Evolutionary conservation across 495 filamentous ascomycete species (phyloP), one percentile per base, ranked within the genome.

Genomic region (Penicillium bialowiezense): DNA sequence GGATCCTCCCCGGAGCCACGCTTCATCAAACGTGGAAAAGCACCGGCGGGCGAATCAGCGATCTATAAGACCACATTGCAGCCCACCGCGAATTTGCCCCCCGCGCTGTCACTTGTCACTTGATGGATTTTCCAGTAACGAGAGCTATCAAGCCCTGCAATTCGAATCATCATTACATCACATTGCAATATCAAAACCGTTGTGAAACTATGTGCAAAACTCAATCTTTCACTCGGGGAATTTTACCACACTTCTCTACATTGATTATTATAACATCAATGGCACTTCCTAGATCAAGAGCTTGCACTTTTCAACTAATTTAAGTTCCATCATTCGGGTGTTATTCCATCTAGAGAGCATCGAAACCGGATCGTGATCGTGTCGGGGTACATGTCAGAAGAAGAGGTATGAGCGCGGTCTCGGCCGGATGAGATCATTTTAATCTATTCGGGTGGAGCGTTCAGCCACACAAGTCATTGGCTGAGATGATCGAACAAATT

Each of bases 391-490:
- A 44, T 47, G 37, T 51, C 47, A 34, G 20, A 44, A 24, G 3
- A 14, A 21, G 54, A 51, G 37, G 35, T 20, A 26, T 15, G 51
- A 47, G 47, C 39, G 38, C 15, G 41, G 47, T 44, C 32, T 58
- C 49, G 52, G 55, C 48, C 45, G 58, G 47, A 64, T 64, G 61
- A 64, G 58, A 64, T 64, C 60, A 64, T 61, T 64, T 62, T 62
- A 64, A 64, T 64, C 45, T 64, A 64, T 64, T 59, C 44, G 19
- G 52, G 61, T 64, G 61, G 61, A 59, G 58, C 39, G 52, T 19
- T 52, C 61, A 62, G 61, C 61, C 61, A 64, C 61, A 52, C 55
- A 59, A 53, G 56, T 64, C 58, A 62, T 62, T 41, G 32, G 32
- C 58, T 52, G 61, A 57, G 54, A 62, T 64, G 42, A 52, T 55